phyloP scores from a whole-genome alignment of 2,329 filamentous ascomycete genomes.

The Xylariaceae sp. region DNA sequence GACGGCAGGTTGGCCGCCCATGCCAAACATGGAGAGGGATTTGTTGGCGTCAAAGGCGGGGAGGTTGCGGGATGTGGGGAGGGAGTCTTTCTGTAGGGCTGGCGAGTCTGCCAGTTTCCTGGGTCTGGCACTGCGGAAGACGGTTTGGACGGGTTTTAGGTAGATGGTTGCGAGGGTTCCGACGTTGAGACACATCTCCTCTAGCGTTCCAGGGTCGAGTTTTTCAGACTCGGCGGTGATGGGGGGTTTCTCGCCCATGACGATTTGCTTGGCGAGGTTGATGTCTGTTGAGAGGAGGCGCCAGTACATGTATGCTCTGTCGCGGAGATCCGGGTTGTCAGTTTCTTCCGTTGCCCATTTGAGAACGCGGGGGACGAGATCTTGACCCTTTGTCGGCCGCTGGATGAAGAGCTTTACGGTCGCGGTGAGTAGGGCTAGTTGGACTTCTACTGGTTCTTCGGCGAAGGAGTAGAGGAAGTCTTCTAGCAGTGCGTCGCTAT shows the following conservation, averaged over 20 bases:
- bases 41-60: constrained; percentile 54
- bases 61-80: constrained; percentile 56
- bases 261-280: constrained; percentile 76
- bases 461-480: constrained; percentile 93
- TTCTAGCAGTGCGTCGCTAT: constrained; percentile 88
- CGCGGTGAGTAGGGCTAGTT: constrained; percentile 88
- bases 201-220: constrained; percentile 82
- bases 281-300: constrained; percentile 91
- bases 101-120: constrained; percentile 78
- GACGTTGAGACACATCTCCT: constrained; percentile 96
- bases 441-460: constrained; percentile 93
- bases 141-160: constrained; percentile 94
- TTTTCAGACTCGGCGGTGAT: constrained; percentile 97
- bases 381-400: constrained; percentile 88
- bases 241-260: constrained; percentile 96
- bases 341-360: constrained; percentile 99
- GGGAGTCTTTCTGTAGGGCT: constrained; percentile 72
- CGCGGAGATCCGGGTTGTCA: constrained; percentile 95
- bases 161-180: constrained; percentile 96
- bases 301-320: constrained; percentile 99
- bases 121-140: constrained; percentile 86
- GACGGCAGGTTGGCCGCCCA: constrained; percentile 50
- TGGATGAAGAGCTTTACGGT: constrained; percentile 99
- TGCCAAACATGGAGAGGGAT: constrained; percentile 57
- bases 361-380: constrained; percentile 87